Percentiles rank a stretch among this genome's conserved stretches.
Evolutionary conservation across 176 grass and related monocot species (phyloP).

Genomic region (Musa troglodytarum): DNA sequence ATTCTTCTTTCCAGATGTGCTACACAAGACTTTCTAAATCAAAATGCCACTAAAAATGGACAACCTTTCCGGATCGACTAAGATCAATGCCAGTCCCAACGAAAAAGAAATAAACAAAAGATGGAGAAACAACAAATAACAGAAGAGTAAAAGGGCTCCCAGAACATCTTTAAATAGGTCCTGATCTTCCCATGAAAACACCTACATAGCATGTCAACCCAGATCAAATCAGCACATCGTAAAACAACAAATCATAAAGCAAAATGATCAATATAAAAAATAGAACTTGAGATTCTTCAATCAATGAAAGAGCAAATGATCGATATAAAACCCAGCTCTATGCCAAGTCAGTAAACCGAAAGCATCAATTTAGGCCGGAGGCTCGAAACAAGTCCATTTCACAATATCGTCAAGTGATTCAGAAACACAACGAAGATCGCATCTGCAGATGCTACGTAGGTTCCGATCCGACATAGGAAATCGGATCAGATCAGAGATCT

Average conservation of each 20-base stretch:
- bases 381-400: neutral
- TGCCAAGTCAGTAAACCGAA: neutral
- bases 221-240: neutral
- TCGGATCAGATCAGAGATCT: slow-evolving; percentile 12
- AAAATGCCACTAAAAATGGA: neutral
- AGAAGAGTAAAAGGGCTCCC: neutral
- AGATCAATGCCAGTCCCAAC: no score
- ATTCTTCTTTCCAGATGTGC: neutral
- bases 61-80: no score
- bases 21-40: neutral
- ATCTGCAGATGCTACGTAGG: neutral
- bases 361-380: neutral
- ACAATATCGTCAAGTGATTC: no score
- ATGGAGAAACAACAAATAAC: no score
- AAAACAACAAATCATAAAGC: neutral
- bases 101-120: no score
- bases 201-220: neutral
- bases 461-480: neutral
- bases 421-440: no score
- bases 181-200: neutral
- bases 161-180: neutral
- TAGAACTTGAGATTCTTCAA: neutral
- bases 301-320: neutral
- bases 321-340: neutral
- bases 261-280: neutral